Conservation (phyloP, 176 grass and related monocot genomes). For the Dendrocalamus sinicus region DNA sequence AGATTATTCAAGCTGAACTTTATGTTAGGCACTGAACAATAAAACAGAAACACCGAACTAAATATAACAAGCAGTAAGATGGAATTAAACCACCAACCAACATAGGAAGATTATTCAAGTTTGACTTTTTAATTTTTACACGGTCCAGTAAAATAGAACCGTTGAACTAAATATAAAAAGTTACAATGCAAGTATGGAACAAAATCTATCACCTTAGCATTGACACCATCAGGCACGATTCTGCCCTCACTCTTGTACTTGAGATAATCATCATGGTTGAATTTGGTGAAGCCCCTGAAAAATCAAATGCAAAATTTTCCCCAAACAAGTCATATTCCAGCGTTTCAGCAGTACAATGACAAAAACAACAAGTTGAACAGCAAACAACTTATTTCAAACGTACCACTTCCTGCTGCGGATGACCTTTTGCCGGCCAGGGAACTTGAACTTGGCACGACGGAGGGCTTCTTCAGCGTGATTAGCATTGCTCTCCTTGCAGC, state of each 20-base stretch:
- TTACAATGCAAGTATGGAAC: neutral
- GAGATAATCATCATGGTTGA: constrained; percentile 29
- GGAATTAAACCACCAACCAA: neutral
- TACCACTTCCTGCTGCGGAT: constrained; percentile 54
- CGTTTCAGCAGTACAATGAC: neutral
- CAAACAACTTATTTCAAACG: neutral
- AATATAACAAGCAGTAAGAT: neutral
- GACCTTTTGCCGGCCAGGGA: constrained; percentile 50
- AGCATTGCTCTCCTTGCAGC: constrained; percentile 54
- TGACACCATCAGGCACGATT: constrained; percentile 42
- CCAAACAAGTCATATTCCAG: neutral
- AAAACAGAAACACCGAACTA: neutral
- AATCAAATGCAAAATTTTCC: neutral
- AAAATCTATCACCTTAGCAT: constrained; percentile 26
- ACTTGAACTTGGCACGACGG: constrained; percentile 57
- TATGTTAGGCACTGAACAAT: neutral
- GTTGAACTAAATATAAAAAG: neutral
- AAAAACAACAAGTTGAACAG: neutral
- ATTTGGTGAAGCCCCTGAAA: constrained; percentile 50
- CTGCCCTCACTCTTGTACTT: constrained; percentile 50
- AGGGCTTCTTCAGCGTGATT: constrained; percentile 48
- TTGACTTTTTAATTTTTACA: neutral
- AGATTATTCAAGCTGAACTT: neutral
- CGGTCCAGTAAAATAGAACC: neutral
- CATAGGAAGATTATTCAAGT: neutral